A percentile compares a stretch with the other conserved stretches of the same genome.
phyloP scores from a whole-genome alignment of 2,329 filamentous ascomycete species.

The Colletotrichum tropicicola region DNA sequence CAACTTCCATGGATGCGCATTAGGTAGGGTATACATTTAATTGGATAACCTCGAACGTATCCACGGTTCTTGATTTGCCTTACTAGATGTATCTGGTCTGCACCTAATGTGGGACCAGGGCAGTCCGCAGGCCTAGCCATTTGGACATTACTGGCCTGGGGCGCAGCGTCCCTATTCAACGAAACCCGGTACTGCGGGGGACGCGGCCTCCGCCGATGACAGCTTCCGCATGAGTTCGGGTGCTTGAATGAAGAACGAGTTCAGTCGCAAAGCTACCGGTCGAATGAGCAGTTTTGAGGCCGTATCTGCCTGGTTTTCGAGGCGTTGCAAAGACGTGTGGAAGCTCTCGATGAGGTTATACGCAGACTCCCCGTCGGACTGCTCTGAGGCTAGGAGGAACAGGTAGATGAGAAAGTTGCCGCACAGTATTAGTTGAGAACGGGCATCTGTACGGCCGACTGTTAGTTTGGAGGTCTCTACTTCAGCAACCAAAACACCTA shows the following conservation, averaged over 20 bases:
- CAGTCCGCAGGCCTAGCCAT: too few species aligned
- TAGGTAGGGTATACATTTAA: too few species aligned
- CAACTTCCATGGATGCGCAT: too few species aligned
- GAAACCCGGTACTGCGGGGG: too few species aligned
- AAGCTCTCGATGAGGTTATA: slow-evolving; percentile 47
- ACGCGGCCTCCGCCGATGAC: not conserved
- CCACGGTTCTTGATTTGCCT: too few species aligned
- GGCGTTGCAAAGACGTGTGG: slow-evolving; percentile 45
- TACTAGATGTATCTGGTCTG: too few species aligned
- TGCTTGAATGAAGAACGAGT: slow-evolving; percentile 51
- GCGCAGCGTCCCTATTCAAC: too few species aligned
- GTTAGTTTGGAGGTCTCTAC: too few species aligned
- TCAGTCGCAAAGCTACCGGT: slow-evolving; percentile 46
- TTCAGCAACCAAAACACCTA: slow-evolving; percentile 39
- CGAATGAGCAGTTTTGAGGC: slow-evolving; percentile 43
- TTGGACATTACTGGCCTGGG: not conserved
- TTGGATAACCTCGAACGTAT: too few species aligned
- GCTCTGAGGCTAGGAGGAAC: slow-evolving; percentile 51
- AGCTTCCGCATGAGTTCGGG: slow-evolving; percentile 1
- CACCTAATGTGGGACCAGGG: too few species aligned
- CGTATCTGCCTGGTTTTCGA: slow-evolving; percentile 41
- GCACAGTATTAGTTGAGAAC: slow-evolving; percentile 55
- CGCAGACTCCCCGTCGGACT: slow-evolving; percentile 42
- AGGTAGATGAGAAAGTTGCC: slow-evolving; percentile 59
- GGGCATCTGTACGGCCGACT: slow-evolving; percentile 35